Conservation (phyloP, 805 yeast genomes). For the Lipomyces sp. region DNA sequence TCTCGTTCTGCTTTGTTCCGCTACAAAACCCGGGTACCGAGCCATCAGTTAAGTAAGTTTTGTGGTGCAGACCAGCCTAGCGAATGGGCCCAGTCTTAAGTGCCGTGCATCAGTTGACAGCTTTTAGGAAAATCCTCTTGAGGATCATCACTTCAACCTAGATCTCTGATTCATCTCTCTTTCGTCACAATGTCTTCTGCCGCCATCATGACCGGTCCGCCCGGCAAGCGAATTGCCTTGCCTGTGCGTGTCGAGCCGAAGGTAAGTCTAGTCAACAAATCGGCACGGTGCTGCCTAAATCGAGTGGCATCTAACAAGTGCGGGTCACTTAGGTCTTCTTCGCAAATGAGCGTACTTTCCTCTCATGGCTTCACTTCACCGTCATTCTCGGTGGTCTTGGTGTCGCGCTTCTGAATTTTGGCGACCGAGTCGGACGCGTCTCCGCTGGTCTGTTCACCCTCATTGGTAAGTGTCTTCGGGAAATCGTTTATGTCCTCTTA, state of each 20-base stretch:
- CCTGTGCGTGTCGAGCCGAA: slow-evolving; percentile 99
- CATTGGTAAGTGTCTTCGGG: slow-evolving; percentile 48
- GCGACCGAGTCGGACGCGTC: slow-evolving; percentile 89
- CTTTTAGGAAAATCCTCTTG: background rate
- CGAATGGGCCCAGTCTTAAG: too few relatives aligned
- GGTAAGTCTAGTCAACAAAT: slow-evolving; percentile 31
- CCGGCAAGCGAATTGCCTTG: slow-evolving; percentile 91
- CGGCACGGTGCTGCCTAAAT: background rate
- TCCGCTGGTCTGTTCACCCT: slow-evolving; percentile 93
- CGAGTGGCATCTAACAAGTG: background rate
- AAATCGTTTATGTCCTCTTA: background rate
- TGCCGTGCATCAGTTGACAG: background rate
- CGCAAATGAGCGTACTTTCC: slow-evolving; percentile 97
- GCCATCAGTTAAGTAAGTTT: too few relatives aligned
- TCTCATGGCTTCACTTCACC: slow-evolving; percentile 99
- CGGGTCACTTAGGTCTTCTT: slow-evolving; percentile 67
- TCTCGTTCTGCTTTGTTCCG: too few relatives aligned
- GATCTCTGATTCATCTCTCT: background rate
- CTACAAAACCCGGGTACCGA: too few relatives aligned
- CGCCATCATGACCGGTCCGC: slow-evolving; percentile 73
- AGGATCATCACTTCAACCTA: background rate
- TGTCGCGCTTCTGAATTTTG: slow-evolving; percentile 93
- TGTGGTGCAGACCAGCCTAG: too few relatives aligned
- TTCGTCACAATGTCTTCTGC: slow-evolving; percentile 61
- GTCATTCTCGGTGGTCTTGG: slow-evolving; percentile 96